phyloP scores from a whole-genome alignment of 768 basidiomycete genomes.

The Tylopilus sp. region DNA sequence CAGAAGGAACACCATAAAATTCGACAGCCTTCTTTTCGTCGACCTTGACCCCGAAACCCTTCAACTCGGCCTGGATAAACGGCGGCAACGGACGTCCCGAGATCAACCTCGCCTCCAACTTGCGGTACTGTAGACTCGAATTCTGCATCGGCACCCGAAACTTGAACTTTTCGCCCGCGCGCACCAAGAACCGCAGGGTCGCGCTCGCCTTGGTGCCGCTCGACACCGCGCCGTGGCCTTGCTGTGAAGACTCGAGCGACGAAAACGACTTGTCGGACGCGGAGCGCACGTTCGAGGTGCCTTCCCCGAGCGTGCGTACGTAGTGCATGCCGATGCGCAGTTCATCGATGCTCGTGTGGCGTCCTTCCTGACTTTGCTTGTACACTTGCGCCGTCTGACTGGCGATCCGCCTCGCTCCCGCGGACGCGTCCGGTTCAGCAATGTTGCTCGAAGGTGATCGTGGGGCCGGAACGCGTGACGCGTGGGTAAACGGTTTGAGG shows the following conservation, averaged over 20 bases:
- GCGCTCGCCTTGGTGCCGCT: constrained; percentile 24
- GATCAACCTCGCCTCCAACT: constrained; percentile 46
- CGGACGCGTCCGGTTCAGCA: constrained; percentile 20
- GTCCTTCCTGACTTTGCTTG: constrained; percentile 33
- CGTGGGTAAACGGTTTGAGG: constrained; percentile 69
- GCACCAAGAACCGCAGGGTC: constrained; percentile 44
- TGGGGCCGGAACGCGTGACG: constrained; percentile 64
- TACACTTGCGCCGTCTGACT: constrained; percentile 68
- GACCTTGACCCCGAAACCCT: constrained; percentile 30
- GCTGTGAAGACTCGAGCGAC: constrained; percentile 58
- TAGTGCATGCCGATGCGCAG: constrained; percentile 68
- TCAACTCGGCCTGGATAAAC: constrained; percentile 54
- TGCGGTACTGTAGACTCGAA: constrained; percentile 28
- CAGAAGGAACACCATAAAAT: constrained; percentile 50
- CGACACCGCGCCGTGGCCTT: constrained; percentile 27
- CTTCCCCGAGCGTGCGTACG: constrained; percentile 64
- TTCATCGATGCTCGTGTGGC: constrained; percentile 54
- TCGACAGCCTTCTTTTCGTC: constrained; percentile 50
- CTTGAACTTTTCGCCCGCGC: constrained; percentile 56
- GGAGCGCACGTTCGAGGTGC: constrained; percentile 33
- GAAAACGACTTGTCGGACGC: constrained; percentile 50
- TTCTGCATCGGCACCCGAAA: constrained; percentile 48
- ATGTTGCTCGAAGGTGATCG: constrained; percentile 35
- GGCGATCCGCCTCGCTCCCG: constrained; percentile 41
- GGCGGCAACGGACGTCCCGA: constrained; percentile 52